Base-by-base conservation (phyloP, 129 eudicot genomes). In the Ambrosia trifida region DNA sequence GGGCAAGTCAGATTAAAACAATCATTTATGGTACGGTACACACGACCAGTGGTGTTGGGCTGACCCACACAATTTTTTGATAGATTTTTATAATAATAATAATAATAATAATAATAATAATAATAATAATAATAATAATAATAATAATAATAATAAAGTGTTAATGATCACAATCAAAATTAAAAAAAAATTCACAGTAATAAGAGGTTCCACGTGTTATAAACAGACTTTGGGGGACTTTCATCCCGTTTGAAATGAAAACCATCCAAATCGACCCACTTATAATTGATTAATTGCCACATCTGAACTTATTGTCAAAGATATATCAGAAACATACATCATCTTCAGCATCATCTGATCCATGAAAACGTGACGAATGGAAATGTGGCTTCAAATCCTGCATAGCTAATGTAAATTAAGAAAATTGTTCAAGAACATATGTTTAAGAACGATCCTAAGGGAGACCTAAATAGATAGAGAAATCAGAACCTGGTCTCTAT, bases 361-460 rank as follows among this genome's bases (percentile, higher is more conserved):
- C 98, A 85, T 90, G 98, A 41, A 94, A 84, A 53, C 98, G 97
- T 32, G 98, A 94, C 49, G 98, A 80, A 77, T 94, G 98, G 69
- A 94, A 94, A 67, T 93, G 98, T 54, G 98, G 98, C 76, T 80
- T 94, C 81, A 94, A 72, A 84, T 94, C 98, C 98, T 94, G 89
- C 81, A 73, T 18, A 47, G 68, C 31, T 36, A 76, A 30, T 47
- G 35, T 50, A 62, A 24, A 59, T 41, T 56, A 64, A 2, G 64
- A 70, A 59, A 47, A 17, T 17, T 30, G 64, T 50, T 71, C 73
- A 63, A 68, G 78, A 17, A 53, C 70, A 67, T 50, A 52, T 13
- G 14, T 40, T 52, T 30, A 32, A 59, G 16, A 46, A 63, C 44
- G 50, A 44, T 30, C 60, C 66, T 61, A 77, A 36, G 19, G 19